Conservation (phyloP, 2,329 filamentous ascomycete genomes). For the Monosporascus sp. region DNA sequence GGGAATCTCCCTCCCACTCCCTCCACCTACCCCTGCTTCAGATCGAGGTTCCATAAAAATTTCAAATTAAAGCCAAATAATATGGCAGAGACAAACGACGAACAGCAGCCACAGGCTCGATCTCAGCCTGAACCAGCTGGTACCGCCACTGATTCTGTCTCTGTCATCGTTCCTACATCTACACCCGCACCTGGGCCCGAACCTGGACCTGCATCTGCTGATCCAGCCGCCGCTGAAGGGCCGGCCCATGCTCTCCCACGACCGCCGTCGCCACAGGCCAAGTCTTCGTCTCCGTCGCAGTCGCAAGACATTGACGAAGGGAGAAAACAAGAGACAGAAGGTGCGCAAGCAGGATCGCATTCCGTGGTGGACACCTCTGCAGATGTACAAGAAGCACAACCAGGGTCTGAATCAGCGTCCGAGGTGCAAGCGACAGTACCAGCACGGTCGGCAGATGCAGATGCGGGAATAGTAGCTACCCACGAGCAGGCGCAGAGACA, state of each 20-base stretch:
- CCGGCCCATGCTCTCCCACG: conserved; percentile 24
- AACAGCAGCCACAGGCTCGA: conserved; percentile 27
- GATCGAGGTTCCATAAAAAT: conserved; percentile 29
- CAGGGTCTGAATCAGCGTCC: conserved; percentile 14
- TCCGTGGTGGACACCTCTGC: conserved; percentile 14
- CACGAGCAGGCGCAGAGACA: conserved; percentile 22
- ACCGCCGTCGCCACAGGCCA: conserved; percentile 7
- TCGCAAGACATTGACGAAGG: conserved; percentile 21
- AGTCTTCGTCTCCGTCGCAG: conserved; percentile 13
- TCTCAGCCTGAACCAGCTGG: conserved; percentile 27
- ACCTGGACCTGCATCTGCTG: conserved; percentile 22
- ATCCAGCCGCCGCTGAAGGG: conserved; percentile 27
- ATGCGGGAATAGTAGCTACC: conserved; percentile 17
- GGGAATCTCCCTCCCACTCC: conserved; percentile 19
- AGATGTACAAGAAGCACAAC: conserved; percentile 14
- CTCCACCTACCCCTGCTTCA: conserved; percentile 28
- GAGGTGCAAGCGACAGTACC: conserved; percentile 8
- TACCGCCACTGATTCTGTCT: conserved; percentile 10
- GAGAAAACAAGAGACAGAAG: conserved; percentile 20
- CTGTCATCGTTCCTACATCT: conserved; percentile 25
- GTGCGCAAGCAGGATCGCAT: conserved; percentile 17
- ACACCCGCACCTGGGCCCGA: conserved; percentile 25
- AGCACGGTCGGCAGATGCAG: conserved; percentile 19
- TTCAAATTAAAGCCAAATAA: conserved; percentile 33
- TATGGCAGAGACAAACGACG: conserved; percentile 30